Percentiles rank a stretch among this genome's conserved stretches.
Evolutionary conservation across 768 basidiomycete species (phyloP).

Genomic region (Trametes gibbosa): DNA sequence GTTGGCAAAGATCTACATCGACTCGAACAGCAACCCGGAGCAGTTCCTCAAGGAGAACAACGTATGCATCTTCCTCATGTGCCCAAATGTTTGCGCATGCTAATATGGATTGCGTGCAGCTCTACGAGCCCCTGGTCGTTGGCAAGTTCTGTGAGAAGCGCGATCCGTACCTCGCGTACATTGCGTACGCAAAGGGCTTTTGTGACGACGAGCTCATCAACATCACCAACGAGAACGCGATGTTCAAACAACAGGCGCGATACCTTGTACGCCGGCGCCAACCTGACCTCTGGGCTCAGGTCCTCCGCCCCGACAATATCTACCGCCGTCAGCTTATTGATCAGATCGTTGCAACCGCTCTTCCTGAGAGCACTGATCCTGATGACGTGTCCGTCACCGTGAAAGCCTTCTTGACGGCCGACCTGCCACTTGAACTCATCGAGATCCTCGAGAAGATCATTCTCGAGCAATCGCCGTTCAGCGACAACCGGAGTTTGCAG

Average conservation of each 20-base stretch:
- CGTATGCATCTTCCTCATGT: conserved; percentile 36
- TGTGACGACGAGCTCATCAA: conserved; percentile 96
- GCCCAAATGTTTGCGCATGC: not conserved
- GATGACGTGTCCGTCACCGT: conserved; percentile 98
- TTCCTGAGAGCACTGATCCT: conserved; percentile 96
- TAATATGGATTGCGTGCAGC: conserved; percentile 8
- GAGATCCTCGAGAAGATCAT: conserved; percentile 99
- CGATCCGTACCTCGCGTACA: conserved; percentile 97
- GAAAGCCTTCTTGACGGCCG: conserved; percentile 96
- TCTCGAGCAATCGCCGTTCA: conserved; percentile 95
- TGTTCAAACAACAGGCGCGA: conserved; percentile 99
- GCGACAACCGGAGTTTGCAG: conserved; percentile 95
- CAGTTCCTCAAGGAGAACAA: conserved; percentile 98
- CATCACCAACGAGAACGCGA: conserved; percentile 98
- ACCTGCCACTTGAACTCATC: conserved; percentile 95
- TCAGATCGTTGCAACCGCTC: conserved; percentile 89
- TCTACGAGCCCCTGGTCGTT: conserved; percentile 95
- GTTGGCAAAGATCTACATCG: conserved; percentile 97
- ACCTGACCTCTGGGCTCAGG: conserved; percentile 95
- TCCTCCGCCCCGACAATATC: conserved; percentile 83
- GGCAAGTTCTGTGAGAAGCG: conserved; percentile 99
- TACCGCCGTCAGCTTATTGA: conserved; percentile 94
- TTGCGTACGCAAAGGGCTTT: conserved; percentile 98
- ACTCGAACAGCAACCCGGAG: conserved; percentile 98
- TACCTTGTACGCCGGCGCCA: conserved; percentile 96